Conservation (phyloP, 2,329 filamentous ascomycete species). For the Paecilomyces niveus region DNA sequence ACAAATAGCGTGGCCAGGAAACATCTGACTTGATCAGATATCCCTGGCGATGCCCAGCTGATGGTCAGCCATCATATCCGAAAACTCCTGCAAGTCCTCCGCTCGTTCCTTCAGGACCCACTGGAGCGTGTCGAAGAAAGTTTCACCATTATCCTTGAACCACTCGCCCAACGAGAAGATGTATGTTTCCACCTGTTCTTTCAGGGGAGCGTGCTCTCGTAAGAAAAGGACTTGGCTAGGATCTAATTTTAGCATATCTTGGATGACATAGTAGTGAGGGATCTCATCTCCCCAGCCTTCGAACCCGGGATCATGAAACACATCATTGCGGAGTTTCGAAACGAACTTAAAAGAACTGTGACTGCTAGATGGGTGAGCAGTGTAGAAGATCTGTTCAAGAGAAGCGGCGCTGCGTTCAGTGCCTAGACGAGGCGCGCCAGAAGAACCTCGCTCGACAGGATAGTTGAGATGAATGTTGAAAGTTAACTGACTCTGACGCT, state of each 20-base stretch:
- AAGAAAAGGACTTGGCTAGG: slow-evolving; percentile 54
- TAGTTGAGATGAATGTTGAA: slow-evolving; percentile 50
- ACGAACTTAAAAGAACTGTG: slow-evolving; percentile 30
- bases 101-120: slow-evolving; percentile 51
- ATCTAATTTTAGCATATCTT: slow-evolving; percentile 59
- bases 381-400: slow-evolving; percentile 16
- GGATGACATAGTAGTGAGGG: slow-evolving; percentile 56
- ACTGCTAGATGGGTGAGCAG: slow-evolving; percentile 13
- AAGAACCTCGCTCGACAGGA: slow-evolving; percentile 19
- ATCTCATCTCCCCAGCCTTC: slow-evolving; percentile 61
- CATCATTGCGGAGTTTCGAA: slow-evolving; percentile 41
- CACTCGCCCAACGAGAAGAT: slow-evolving; percentile 48
- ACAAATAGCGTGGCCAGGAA: not conserved
- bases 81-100: slow-evolving; percentile 40
- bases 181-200: slow-evolving; percentile 51
- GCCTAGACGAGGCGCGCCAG: slow-evolving; percentile 1
- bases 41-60: slow-evolving; percentile 24
- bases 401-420: slow-evolving; percentile 1
- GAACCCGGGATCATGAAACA: slow-evolving; percentile 46
- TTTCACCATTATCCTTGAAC: slow-evolving; percentile 59
- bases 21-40: not conserved
- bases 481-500: slow-evolving; percentile 41
- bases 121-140: slow-evolving; percentile 52
- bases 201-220: slow-evolving; percentile 48
- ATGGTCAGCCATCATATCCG: slow-evolving; percentile 17